Base-by-base conservation (phyloP, 148 eudicot species). In the Beta vulgaris region DNA sequence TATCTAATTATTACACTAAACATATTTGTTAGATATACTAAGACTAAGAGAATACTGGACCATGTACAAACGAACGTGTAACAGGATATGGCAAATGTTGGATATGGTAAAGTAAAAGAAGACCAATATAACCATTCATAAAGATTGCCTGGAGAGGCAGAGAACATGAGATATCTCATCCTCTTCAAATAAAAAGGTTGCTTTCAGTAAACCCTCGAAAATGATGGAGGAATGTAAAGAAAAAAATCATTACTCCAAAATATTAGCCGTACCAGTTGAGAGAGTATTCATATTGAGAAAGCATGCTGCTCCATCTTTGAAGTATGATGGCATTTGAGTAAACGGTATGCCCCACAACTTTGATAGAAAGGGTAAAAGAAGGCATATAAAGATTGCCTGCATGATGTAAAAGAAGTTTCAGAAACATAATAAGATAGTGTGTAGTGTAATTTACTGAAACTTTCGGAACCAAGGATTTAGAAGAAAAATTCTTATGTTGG, bases 321-420 rank as follows among this genome's bases (percentile, higher is more conserved):
- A 87, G 85, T 95, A 95, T 73, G 81, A 83, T 25, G 97, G 97
- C 78, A 92, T 83, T 77, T 90, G 97, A 85, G 35, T 43, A 85
- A 92, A 95, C 64, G 99, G 99, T 81, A 95, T 87, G 43, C 99
- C 99, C 97, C 94, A 95, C 76, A 95, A 74, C 82, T 87, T 95
- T 44, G 99, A 95, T 82, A 95, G 78, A 68, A 92, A 92, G 34
- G 99, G 98, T 59, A 92, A 87, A 68, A 95, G 98, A 80, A 90
- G 89, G 92, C 91, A 89, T 73, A 95, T 95, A 79, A 92, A 92
- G 75, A 89, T 71, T 39, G 99, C 94, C 98, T 95, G 94, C 79
- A 60, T 63, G 78, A 78, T 75, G 35, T 43, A 48, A 51, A 61
- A 31, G 25, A 23, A 51, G 6, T 12, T 16, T 71, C n/a, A 48